Evolutionary conservation across 805 yeast genomes (phyloP).

Genomic region (Kazachstania psychrophila): DNA sequence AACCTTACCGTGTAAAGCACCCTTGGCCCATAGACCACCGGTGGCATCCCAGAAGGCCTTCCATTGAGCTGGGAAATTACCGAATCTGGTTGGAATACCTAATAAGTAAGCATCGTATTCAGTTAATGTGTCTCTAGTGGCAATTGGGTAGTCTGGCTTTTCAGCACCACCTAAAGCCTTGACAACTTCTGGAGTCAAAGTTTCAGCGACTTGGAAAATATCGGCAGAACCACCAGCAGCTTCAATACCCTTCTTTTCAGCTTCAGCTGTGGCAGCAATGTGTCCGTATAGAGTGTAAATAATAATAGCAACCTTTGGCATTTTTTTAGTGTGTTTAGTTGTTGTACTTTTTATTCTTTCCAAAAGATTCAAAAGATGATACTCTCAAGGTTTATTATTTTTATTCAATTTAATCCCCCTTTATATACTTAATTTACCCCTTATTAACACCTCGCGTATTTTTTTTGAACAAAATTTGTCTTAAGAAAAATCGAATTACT

Average conservation of each 20-base stretch:
- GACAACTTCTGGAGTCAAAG: slow-evolving; percentile 54
- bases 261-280: slow-evolving; percentile 55
- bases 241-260: slow-evolving; percentile 58
- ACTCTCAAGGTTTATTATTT: too few relatives aligned
- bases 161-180: slow-evolving; percentile 50
- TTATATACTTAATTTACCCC: too few relatives aligned
- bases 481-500: too few relatives aligned
- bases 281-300: slow-evolving; percentile 79
- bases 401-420: too few relatives aligned
- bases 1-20: slow-evolving; percentile 62
- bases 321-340: too few relatives aligned
- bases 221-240: slow-evolving; percentile 61
- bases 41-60: slow-evolving; percentile 67
- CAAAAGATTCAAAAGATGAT: too few relatives aligned
- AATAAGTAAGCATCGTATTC: slow-evolving; percentile 72
- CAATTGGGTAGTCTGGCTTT: slow-evolving; percentile 55
- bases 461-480: too few relatives aligned
- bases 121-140: slow-evolving; percentile 47
- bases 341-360: too few relatives aligned
- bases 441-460: too few relatives aligned
- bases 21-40: slow-evolving; percentile 70
- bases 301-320: slow-evolving; percentile 55
- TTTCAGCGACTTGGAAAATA: slow-evolving; percentile 73
- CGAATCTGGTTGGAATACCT: slow-evolving; percentile 82
- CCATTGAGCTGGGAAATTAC: slow-evolving; percentile 71